Base-by-base conservation (phyloP, 495 filamentous ascomycete genomes). In the Hyaloscypha variabilis region DNA sequence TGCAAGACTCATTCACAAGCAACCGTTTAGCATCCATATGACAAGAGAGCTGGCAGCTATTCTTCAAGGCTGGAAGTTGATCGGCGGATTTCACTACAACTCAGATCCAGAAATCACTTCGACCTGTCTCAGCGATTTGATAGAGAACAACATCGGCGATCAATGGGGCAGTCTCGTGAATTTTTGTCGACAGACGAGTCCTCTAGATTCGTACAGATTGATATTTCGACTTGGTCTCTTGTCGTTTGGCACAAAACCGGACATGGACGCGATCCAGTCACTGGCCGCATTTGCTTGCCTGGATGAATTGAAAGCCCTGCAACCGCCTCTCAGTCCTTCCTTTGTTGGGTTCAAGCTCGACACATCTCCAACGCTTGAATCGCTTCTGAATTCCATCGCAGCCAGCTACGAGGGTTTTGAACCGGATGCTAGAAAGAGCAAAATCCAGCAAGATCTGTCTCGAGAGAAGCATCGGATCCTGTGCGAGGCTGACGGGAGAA, bases 161-260 rank as follows among this genome's bases (percentile, higher is more conserved):
- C 66, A 78, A 53, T 85, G 80, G 79, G 83, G 82, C n/a, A 57
- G 72, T 0, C 65, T 84, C 21, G 75, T 79, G 30, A 67, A 69
- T n/a, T 65, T 78, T 2, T 79, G 75, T 53, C 50, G 63, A 21
- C 24, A 64, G 3, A 63, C 65, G 21, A 19, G 50, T 6, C 2
- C 17, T 8, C 29, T 72, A 34, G 71, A 82, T 28, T 63, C 42
- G 1, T 75, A 72, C 51, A 50, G 55, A 17, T 63, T 84, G 3
- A 83, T 82, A 74, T 84, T 85, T 59, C 60, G 75, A 0, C 66
- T 83, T 8, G 75, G 72, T 1, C n/a, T 74, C 0, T 64, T 85
- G 6, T 70, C 79, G 1, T 85, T 79, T 58, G 24, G 69, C 6
- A 30, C 67, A 3, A 42, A 74, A 14, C 67, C 73, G 26, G 60